These are phyloP conservation scores for Fusarium sp. DNA, from an alignment of 2,329 filamentous ascomycete genomes.

Conservation along the genomic window DNA sequence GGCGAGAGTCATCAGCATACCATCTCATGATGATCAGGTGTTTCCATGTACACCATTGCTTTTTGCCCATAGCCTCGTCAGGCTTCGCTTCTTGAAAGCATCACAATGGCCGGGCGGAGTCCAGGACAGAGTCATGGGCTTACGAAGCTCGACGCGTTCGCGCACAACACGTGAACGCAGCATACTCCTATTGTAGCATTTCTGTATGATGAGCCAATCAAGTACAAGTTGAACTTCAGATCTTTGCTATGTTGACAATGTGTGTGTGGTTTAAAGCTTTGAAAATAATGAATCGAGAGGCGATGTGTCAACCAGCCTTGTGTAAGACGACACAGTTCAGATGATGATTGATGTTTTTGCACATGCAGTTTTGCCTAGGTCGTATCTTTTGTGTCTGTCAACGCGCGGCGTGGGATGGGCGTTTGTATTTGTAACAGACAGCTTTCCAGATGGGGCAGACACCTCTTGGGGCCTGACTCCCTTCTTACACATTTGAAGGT, in stretches of 20 bases:
- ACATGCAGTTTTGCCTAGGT: background rate
- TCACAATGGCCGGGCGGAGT: background rate
- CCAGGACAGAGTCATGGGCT: background rate
- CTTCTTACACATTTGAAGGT: background rate
- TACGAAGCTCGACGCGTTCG: background rate
- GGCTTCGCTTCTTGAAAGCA: background rate
- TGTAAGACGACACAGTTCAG: background rate
- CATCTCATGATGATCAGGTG: background rate
- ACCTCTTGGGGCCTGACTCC: background rate
- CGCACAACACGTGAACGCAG: background rate
- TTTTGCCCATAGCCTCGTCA: background rate
- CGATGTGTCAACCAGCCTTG: background rate
- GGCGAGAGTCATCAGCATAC: background rate
- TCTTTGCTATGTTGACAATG: background rate
- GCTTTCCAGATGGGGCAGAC: background rate
- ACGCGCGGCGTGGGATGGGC: background rate
- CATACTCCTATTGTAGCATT: background rate
- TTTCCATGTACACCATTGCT: background rate
- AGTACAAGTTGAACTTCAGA: background rate
- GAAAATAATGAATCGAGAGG: background rate
- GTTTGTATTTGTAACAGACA: background rate
- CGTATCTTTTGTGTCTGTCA: background rate
- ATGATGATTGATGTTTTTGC: background rate
- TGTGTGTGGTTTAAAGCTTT: background rate
- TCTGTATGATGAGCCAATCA: background rate